Evolutionary conservation across 306 rosid genomes (phyloP), one percentile per base, ranked within the genome.

Genomic region (Parietaria judaica): DNA sequence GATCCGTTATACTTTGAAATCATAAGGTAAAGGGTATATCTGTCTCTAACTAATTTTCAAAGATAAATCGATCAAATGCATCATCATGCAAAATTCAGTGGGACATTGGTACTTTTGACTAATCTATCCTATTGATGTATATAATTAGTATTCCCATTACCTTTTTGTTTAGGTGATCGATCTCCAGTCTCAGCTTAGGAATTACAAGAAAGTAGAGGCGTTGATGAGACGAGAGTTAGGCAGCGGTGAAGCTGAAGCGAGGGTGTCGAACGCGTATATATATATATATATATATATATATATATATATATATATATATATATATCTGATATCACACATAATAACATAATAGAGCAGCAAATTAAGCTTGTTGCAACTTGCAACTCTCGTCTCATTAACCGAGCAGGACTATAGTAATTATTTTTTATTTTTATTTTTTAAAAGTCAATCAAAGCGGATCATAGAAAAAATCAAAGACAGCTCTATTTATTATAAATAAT

Each of bases 141-240:
- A n/a, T n/a, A n/a, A 39, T 14, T 46, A 13, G n/a, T 51, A 7
- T 12, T 57, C 51, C 6, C n/a, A 9, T 31, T 46, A 0, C 6
- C 9, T n/a, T 16, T 66, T 39, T 3, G 67, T 68, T 65, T 75
- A 91, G 98, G 98, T 85, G 36, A 88, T 91, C 63, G 79, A 84
- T n/a, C 75, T 91, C 0, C 70, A 72, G 64, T 69, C 77, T 51
- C 98, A 91, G 74, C 79, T 82, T 6, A 77, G 61, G 68, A 15
- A 83, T 72, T 77, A 72, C 54, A 83, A 74, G 69, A 73, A 75
- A 72, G 92, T 81, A 13, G 76, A 61, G 15, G 35, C 3, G 11
- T 38, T 68, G 76, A 13, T 87, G 68, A 85, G 76, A 56, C 65
- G 76, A 39, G 74, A 76, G 61, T 64, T 75, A 56, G 95, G 84